Percentiles rank a stretch among this genome's conserved stretches.
Evolutionary conservation across 805 yeast species (phyloP).

Genomic region (Wickerhamiella kurtzmanii): DNA sequence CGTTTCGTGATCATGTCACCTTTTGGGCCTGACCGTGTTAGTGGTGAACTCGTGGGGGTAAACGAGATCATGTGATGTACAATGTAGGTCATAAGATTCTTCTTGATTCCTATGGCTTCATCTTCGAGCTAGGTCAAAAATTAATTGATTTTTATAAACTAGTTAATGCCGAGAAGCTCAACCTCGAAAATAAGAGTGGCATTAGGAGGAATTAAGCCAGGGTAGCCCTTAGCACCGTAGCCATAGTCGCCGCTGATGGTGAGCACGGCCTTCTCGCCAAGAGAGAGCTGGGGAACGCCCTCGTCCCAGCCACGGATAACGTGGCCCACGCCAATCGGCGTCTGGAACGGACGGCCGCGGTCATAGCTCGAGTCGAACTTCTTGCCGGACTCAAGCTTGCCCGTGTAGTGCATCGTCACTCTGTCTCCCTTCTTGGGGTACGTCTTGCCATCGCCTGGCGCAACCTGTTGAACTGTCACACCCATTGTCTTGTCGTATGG

Average conservation of each 20-base stretch:
- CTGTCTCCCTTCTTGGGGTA: conserved; percentile 80
- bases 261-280: conserved; percentile 85
- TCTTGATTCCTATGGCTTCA: too few species aligned
- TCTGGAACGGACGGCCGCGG: conserved; percentile 91
- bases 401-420: conserved; percentile 90
- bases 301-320: conserved; percentile 96
- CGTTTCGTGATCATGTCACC: background rate
- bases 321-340: conserved; percentile 88
- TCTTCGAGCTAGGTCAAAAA: too few species aligned
- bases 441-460: conserved; percentile 63
- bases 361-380: conserved; percentile 91
- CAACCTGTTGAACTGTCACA: conserved; percentile 26
- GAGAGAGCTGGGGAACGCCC: conserved; percentile 80
- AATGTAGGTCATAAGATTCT: too few species aligned
- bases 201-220: conserved; percentile 92
- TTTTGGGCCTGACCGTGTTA: too few species aligned
- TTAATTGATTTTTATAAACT: too few species aligned
- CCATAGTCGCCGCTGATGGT: conserved; percentile 90
- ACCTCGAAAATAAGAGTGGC: conserved; percentile 60
- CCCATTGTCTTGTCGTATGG: conserved; percentile 24
- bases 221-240: conserved; percentile 90
- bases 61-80: too few species aligned
- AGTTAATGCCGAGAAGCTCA: conserved; percentile 24
- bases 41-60: too few species aligned
- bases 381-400: conserved; percentile 89